These are phyloP conservation scores for Cryptosporidium viatorum DNA, from an alignment of 169 alveolate genomes.

Conservation along the genomic window DNA sequence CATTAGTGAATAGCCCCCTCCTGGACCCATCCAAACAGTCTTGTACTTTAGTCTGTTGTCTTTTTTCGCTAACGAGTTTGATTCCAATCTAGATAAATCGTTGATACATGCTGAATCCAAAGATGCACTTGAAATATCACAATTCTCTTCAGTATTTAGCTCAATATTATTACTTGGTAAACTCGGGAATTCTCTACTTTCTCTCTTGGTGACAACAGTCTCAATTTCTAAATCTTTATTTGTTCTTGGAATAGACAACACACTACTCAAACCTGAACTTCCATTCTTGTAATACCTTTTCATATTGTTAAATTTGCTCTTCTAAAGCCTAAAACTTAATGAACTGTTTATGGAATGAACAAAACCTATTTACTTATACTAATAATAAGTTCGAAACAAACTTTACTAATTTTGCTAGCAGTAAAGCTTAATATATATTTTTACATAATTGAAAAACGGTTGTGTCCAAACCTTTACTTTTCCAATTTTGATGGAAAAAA, in stretches of 20 bases:
- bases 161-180: background rate
- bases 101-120: background rate
- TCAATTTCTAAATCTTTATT: constrained; percentile 11
- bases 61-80: background rate
- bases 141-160: background rate
- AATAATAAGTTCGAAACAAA: background rate
- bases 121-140: background rate
- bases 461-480: background rate
- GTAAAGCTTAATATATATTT: background rate
- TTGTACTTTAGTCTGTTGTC: constrained; percentile 18
- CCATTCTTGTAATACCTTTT: constrained; percentile 24
- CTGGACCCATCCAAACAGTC: constrained; percentile 74
- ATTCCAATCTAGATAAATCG: constrained; percentile 9
- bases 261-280: constrained; percentile 21
- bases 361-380: background rate
- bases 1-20: constrained; percentile 67
- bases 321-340: constrained; percentile 12
- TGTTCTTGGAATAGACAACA: constrained; percentile 32
- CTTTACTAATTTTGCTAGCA: background rate
- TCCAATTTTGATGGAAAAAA: background rate
- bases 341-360: background rate
- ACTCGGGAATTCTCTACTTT: constrained; percentile 63
- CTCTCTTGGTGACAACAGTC: constrained; percentile 32
- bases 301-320: background rate
- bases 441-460: background rate